A percentile compares a stretch with the other conserved stretches of the same genome.
Evolutionary conservation across 345 rosid species (phyloP).

Genomic region (Psidium friedrichsthalianum): DNA sequence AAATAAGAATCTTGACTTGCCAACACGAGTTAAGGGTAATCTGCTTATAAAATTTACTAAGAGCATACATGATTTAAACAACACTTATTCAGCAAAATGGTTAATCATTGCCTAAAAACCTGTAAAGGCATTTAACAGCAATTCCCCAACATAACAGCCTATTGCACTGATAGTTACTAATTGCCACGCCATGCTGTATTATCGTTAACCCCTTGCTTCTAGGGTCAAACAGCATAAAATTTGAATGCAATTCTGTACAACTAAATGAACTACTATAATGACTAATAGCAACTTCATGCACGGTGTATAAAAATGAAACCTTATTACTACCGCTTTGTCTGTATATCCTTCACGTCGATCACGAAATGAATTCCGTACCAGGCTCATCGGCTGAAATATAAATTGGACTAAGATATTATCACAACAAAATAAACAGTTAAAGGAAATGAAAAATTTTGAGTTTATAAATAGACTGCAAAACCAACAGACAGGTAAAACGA

Average conservation of each 20-base stretch:
- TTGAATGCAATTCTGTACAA: background rate
- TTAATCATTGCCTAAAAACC: background rate
- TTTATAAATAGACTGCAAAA: background rate
- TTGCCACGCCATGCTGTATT: background rate
- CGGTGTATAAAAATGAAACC: slow-evolving; percentile 22
- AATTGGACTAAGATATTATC: slow-evolving; percentile 9
- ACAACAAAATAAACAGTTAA: background rate
- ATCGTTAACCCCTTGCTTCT: background rate
- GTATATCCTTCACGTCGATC: slow-evolving; percentile 80
- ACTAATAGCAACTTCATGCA: background rate
- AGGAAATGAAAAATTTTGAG: background rate
- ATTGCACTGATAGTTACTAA: background rate
- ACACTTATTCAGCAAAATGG: background rate
- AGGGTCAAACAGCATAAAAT: background rate
- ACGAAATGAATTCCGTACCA: slow-evolving; percentile 69
- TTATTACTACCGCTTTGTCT: slow-evolving; percentile 75
- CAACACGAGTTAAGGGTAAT: background rate
- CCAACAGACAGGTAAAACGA: background rate
- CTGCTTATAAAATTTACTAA: background rate
- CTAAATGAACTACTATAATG: background rate
- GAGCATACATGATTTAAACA: background rate
- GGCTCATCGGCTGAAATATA: slow-evolving; percentile 76
- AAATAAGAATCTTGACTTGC: background rate
- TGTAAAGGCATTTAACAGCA: background rate
- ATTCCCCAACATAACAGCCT: background rate